These are phyloP conservation scores for Rhodofomes roseus DNA, from an alignment of 1,284 basidiomycete species.

Conservation along the genomic window DNA sequence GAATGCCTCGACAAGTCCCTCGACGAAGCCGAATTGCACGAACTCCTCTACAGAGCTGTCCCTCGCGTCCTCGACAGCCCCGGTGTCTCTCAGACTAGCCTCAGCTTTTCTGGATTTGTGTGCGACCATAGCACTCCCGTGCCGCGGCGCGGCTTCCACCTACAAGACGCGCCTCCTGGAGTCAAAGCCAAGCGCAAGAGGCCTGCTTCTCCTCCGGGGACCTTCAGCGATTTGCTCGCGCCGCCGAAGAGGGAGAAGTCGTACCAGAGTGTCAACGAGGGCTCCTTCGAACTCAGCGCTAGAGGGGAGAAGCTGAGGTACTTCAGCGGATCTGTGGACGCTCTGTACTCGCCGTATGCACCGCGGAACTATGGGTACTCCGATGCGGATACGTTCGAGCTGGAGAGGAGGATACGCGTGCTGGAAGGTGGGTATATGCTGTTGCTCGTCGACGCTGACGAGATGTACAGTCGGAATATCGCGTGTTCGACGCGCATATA, in stretches of 20 bases:
- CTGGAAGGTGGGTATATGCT: slow-evolving; percentile 7
- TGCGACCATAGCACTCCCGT: slow-evolving; percentile 1
- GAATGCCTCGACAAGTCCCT: slow-evolving; percentile 32
- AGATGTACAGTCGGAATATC: not conserved
- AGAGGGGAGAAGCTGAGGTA: slow-evolving; percentile 36
- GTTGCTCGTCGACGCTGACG: not conserved
- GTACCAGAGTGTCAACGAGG: slow-evolving; percentile 36
- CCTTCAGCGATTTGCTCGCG: slow-evolving; percentile 39
- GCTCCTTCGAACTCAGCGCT: slow-evolving; percentile 42
- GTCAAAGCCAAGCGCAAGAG: slow-evolving; percentile 6
- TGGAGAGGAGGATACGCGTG: slow-evolving; percentile 1
- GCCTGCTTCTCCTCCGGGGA: slow-evolving; percentile 5
- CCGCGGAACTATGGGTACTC: not conserved
- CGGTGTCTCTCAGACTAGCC: not conserved
- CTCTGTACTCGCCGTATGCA: not conserved
- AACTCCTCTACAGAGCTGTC: slow-evolving; percentile 12
- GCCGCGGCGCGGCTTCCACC: not conserved
- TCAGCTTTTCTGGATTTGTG: not conserved
- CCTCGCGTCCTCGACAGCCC: not conserved
- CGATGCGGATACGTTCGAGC: not conserved
- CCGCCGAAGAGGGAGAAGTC: slow-evolving; percentile 39
- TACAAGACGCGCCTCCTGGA: not conserved
- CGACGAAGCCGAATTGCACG: slow-evolving; percentile 22
- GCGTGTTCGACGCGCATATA: not conserved
- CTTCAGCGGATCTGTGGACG: slow-evolving; percentile 13